phyloP scores from a whole-genome alignment of 306 rosid species.

The Hippophae gyantsensis region DNA sequence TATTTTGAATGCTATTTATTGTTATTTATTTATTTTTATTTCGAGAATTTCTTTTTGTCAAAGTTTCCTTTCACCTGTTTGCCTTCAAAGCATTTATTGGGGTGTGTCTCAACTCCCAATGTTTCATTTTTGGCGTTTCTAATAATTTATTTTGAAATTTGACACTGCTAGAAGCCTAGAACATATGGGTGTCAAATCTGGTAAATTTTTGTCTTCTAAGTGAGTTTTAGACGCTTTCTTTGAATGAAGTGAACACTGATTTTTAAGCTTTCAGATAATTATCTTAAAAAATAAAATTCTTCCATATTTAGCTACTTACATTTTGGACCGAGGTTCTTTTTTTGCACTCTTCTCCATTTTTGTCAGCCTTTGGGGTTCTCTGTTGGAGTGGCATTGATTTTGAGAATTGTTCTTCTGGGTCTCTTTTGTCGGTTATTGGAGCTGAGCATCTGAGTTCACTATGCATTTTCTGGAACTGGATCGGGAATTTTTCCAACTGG shows the following conservation, averaged over 20 bases:
- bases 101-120: constrained; percentile 10
- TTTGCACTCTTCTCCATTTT: constrained; percentile 25
- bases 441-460: constrained; percentile 27
- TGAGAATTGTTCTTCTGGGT: constrained; percentile 33
- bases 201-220: neutral
- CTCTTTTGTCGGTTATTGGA: constrained; percentile 21
- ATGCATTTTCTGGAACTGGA: constrained; percentile 29
- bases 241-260: constrained; percentile 10
- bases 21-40: neutral
- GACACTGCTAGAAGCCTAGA: neutral
- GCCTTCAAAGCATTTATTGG: constrained; percentile 13
- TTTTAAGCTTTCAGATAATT: constrained; percentile 1
- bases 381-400: constrained; percentile 39
- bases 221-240: constrained; percentile 21
- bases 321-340: constrained; percentile 37
- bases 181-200: constrained; percentile 15
- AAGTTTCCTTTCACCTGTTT: constrained; percentile 13
- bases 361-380: constrained; percentile 66
- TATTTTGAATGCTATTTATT: neutral
- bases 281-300: neutral
- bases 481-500: constrained; percentile 36
- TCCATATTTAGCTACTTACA: constrained; percentile 23
- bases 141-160: constrained; percentile 20
- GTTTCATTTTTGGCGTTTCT: constrained; percentile 29
- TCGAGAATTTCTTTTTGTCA: constrained; percentile 6